These are phyloP conservation scores for Pseudoneurospora amorphoporcata DNA, from an alignment of 495 filamentous ascomycete species.

Conservation along the genomic window DNA sequence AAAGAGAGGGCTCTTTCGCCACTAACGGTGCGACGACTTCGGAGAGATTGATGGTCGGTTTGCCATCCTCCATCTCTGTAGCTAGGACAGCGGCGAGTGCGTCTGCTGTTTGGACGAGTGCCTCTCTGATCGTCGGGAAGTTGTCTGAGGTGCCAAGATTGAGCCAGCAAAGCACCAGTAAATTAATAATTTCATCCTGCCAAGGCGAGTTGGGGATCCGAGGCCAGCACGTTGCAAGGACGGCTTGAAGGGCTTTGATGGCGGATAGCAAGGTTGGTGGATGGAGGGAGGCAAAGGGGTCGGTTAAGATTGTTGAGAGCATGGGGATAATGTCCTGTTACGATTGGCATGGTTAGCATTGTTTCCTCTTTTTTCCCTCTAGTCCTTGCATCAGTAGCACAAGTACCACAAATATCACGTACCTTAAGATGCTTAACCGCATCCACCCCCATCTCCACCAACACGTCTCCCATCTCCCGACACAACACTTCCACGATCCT, in stretches of 20 bases:
- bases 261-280: slow-evolving; percentile 45
- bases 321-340: slow-evolving; percentile 56
- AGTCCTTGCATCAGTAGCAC: neutral
- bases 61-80: slow-evolving; percentile 6
- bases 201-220: slow-evolving; percentile 47
- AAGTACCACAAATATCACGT: neutral
- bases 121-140: slow-evolving; percentile 28
- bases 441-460: slow-evolving; percentile 55
- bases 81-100: slow-evolving; percentile 22
- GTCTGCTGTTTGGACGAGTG: slow-evolving; percentile 31
- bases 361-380: neutral
- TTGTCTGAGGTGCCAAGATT: slow-evolving; percentile 34
- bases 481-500: slow-evolving; percentile 49
- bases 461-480: slow-evolving; percentile 38
- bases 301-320: slow-evolving; percentile 51
- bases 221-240: slow-evolving; percentile 66
- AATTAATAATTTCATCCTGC: slow-evolving; percentile 59
- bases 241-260: slow-evolving; percentile 40
- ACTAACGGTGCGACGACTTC: slow-evolving; percentile 25
- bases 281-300: slow-evolving; percentile 57
- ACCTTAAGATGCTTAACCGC: slow-evolving; percentile 66
- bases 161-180: slow-evolving; percentile 56
- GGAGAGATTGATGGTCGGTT: slow-evolving; percentile 13
- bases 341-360: neutral
- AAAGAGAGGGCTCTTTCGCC: slow-evolving; percentile 31